Percentiles rank a stretch among this genome's conserved stretches.
Conservation (phyloP, 345 rosid genomes). For the Lepidium africanum region DNA sequence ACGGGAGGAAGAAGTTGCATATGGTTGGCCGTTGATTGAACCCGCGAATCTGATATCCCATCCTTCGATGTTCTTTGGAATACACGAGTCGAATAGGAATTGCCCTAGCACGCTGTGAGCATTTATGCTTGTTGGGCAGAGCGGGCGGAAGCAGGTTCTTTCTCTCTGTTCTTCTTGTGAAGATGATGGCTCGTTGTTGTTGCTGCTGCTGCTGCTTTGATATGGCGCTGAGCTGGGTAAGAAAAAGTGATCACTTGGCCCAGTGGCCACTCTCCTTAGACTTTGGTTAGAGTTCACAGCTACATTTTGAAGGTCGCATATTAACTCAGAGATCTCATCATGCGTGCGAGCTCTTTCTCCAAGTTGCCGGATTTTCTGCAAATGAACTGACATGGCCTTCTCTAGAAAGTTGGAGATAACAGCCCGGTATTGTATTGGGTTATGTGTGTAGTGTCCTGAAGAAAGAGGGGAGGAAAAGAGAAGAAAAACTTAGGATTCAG, state of each 20-base stretch:
- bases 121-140: conserved; percentile 55
- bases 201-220: conserved; percentile 26
- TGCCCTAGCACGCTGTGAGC: conserved; percentile 86
- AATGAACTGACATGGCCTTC: conserved; percentile 52
- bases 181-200: conserved; percentile 32
- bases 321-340: conserved; percentile 71
- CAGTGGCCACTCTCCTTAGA: conserved; percentile 67
- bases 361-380: conserved; percentile 47
- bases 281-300: conserved; percentile 90
- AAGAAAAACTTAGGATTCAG: background rate
- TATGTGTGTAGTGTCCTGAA: conserved; percentile 65
- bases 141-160: conserved; percentile 28
- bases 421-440: conserved; percentile 67
- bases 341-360: conserved; percentile 46
- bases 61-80: conserved; percentile 91
- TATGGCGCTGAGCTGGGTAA: conserved; percentile 63
- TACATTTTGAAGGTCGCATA: conserved; percentile 79
- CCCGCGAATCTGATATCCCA: conserved; percentile 90
- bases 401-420: conserved; percentile 61
- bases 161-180: conserved; percentile 49
- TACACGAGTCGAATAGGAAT: conserved; percentile 71
- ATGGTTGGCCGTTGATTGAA: conserved; percentile 61
- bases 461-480: background rate
- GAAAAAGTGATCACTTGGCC: conserved; percentile 77
- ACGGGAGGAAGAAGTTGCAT: conserved; percentile 46